Base-by-base conservation (phyloP, 2,329 filamentous ascomycete genomes). In the Emmonsiellopsis sp. region DNA sequence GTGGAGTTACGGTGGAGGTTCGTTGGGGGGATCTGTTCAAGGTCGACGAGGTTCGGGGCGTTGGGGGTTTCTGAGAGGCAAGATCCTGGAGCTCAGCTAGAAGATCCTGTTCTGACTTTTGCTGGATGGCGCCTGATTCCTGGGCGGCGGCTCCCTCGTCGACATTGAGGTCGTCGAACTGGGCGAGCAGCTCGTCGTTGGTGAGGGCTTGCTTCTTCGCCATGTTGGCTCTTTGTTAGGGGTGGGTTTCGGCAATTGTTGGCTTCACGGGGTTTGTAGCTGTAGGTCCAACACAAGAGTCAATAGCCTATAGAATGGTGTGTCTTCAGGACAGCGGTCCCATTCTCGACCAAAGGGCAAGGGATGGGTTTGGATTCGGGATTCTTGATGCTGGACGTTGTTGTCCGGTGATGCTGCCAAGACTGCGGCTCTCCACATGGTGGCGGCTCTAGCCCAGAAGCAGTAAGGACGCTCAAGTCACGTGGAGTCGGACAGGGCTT, bases 21-120 rank as follows among this genome's bases (percentile, higher is more conserved):
- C 76, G 76, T 56, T 79, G 81, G 44, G 79, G 77, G 17, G 76
- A 77, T 34, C 77, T 53, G 74, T 69, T 56, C 78, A 61, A 57
- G 71, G 58, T 57, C 65, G 74, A 74, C 54, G 74, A 77, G 55
- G 77, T 69, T 61, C 88, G 86, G 40, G 92, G 93, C 1, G 92
- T 97, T 63, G 88, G 85, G 13, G 92, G 88, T 47, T 91, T 84
- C 58, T 84, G 84, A 57, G 75, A 65, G 62, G 83, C 88, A 43
- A 95, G 81, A 61, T 85, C 84, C 68, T 94, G 88, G 56, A 97
- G 81, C 62, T 96, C 91, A 57, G 90, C 90, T 40, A 97, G 80
- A 54, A 92, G 83, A 67, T 95, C 90, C 61, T 88, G 80, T 62
- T 85, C 79, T 13, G 64, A 63, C 55, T 69, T 65, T n/a, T 48